These are phyloP conservation scores for Ceratobasidium sp. DNA, from an alignment of 1,284 basidiomycete species.

Conservation along the genomic window DNA sequence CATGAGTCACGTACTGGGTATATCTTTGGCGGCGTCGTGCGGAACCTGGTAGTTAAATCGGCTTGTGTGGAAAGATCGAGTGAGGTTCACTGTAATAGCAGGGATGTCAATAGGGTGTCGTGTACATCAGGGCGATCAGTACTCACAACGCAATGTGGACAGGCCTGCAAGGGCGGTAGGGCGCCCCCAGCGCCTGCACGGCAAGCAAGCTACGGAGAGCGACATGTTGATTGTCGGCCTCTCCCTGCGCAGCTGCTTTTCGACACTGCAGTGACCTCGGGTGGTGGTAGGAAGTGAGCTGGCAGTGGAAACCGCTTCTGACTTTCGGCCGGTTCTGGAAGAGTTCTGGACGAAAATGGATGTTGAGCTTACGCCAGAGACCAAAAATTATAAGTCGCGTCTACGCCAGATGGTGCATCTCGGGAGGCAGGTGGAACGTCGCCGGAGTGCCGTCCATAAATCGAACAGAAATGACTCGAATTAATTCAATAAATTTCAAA, in stretches of 20 bases:
- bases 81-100: not conserved
- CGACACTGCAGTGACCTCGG: slow-evolving; percentile 8
- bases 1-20: slow-evolving; percentile 21
- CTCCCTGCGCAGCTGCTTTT: slow-evolving; percentile 27
- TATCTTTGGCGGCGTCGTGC: slow-evolving; percentile 40
- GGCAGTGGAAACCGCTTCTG: slow-evolving; percentile 18
- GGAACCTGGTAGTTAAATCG: slow-evolving; percentile 30
- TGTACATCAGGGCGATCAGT: slow-evolving; percentile 34
- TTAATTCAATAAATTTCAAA: no score
- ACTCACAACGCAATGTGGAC: slow-evolving; percentile 23
- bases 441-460: not conserved
- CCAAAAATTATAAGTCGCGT: no score
- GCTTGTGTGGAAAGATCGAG: slow-evolving; percentile 34
- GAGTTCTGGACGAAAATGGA: slow-evolving; percentile 35
- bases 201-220: slow-evolving; percentile 35
- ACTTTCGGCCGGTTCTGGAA: not conserved
- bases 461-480: not conserved
- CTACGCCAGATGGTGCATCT: not conserved
- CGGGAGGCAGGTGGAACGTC: no score
- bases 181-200: slow-evolving; percentile 38
- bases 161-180: slow-evolving; percentile 23
- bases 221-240: slow-evolving; percentile 30
- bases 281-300: slow-evolving; percentile 32
- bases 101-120: slow-evolving; percentile 13
- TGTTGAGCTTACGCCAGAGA: slow-evolving; percentile 30